Base-by-base conservation (phyloP, 1,284 basidiomycete genomes). In the Trichosporon inkin region DNA sequence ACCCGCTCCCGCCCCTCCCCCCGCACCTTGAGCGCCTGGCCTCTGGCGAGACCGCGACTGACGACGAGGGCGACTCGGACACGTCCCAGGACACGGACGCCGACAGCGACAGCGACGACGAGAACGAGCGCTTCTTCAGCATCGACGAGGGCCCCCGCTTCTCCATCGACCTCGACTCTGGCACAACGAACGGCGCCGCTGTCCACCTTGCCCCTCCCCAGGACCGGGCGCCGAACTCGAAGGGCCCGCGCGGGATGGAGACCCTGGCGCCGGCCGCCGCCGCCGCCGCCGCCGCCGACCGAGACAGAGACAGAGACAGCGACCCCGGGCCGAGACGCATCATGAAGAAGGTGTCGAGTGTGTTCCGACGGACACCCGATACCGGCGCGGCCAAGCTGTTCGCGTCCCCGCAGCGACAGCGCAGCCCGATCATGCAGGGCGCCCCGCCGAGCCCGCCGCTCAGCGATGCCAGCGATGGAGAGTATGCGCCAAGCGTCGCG, bases 361-460 rank as follows among this genome's bases (percentile, higher is more conserved):
- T 67, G 13, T 71, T 72, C 62, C 67, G 63, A n/a, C 71, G 60
- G 20, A 32, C 44, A 28, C 44, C 44, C 10, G 44, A 47, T 38
- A 17, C 11, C 10, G 55, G 54, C 38, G 8, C 57, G 3, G 40
- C 51, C 28, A 37, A 22, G 20, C 22, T 41, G 22, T 53, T 19
- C 38, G 35, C 19, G 19, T 38, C 47, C 16, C 56, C 51, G 11
- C 54, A 61, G 16, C 54, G 57, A 32, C 52, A 56, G 36, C 54
- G 60, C 35, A 56, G 63, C 36, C 60, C 62, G 5, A 55, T 59
- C 22, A 74, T 77, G 69, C 72, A 74, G 40, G 71, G 73, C 6
- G 67, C 76, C 11, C 77, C 76, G 11, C 76, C 75, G 6, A 74
- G 72, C 55, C 76, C 77, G 13, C 76, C 76, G 0, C 57, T 75